Evolutionary conservation across 257 asterid genomes (phyloP), one percentile per base, ranked within the genome.

Genomic region (Nicotiana tabacum): DNA sequence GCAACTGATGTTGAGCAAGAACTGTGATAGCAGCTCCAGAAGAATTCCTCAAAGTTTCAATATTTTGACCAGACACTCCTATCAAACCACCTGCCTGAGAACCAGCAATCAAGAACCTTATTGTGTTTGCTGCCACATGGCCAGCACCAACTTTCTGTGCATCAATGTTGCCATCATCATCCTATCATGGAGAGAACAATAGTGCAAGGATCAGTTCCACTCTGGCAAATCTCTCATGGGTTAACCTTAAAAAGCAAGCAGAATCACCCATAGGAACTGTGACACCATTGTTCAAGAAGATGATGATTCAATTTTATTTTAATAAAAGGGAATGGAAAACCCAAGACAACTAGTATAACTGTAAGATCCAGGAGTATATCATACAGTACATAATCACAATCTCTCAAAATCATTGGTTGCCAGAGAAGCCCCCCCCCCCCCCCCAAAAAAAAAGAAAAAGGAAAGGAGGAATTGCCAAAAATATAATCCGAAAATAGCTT

Each of bases 21-120:
- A 96, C 93, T n/a, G 93, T 85, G 81, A 96, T 89, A 65, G 88
- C 85, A 77, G 98, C 97, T 81, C 96, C 98, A 2, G 98, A 93
- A 48, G 93, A 85, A 87, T 85, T 92, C 90, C 99, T 93, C 88
- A 96, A 86, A 81, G 87, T 92, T 88, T 91, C 99, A 82, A 96
- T 94, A 84, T 94, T 94, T 85, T 90, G 98, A 88, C 99, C 99
- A 16, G 96, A 93, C 66, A 91, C 90, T 66, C 99, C 99, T 82
- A 96, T 96, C 85, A 96, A 87, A 84, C 98, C 92, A 81, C 98
- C 99, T 62, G 99, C 99, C 87, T 96, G 99, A 80, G 95, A 89
- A 83, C 97, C 97, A 60, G 98, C 97, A 86, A 96, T 93, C 90
- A 96, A 82, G 77, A 96, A 90, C 92, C 98, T 94, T 78, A 96